These are phyloP conservation scores for Epipyxis sp. DNA, from an alignment of 108 stramenopile species.

Conservation along the genomic window DNA sequence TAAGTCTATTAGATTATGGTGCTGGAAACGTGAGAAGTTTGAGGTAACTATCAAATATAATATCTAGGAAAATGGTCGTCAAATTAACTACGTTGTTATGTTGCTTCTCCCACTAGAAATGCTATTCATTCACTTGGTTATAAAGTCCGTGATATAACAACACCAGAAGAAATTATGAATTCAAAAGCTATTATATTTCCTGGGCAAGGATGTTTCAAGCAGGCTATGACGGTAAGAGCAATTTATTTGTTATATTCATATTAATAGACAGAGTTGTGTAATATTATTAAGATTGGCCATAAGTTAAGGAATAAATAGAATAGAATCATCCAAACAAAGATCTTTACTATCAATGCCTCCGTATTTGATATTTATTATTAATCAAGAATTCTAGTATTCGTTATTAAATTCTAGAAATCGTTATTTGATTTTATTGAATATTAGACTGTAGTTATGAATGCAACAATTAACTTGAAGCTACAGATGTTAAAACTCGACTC, in stretches of 20 bases:
- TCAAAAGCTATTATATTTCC: constrained; percentile 1
- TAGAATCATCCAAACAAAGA: no score
- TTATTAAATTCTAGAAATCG: no score
- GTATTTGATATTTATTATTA: no score
- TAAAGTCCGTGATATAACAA: not conserved
- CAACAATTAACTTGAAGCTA: not conserved
- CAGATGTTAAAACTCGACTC: constrained; percentile 40
- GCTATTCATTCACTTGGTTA: not conserved
- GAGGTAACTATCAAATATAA: not conserved
- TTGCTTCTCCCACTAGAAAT: no score
- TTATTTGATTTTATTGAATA: no score
- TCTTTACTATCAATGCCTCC: no score
- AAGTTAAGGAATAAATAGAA: no score
- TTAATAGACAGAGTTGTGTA: no score
- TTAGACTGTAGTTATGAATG: not conserved
- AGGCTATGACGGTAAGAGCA: constrained; percentile 63
- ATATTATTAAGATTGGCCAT: no score
- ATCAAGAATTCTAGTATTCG: no score
- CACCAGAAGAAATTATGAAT: not conserved
- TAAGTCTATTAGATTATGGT: constrained; percentile 84
- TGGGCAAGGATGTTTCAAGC: constrained; percentile 53
- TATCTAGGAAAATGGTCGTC: not conserved
- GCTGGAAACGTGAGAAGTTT: constrained; percentile 85
- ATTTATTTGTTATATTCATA: not conserved
- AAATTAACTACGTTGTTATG: not conserved